Base-by-base conservation (phyloP, 2,329 filamentous ascomycete species). In the Macrophomina phaseolina region DNA sequence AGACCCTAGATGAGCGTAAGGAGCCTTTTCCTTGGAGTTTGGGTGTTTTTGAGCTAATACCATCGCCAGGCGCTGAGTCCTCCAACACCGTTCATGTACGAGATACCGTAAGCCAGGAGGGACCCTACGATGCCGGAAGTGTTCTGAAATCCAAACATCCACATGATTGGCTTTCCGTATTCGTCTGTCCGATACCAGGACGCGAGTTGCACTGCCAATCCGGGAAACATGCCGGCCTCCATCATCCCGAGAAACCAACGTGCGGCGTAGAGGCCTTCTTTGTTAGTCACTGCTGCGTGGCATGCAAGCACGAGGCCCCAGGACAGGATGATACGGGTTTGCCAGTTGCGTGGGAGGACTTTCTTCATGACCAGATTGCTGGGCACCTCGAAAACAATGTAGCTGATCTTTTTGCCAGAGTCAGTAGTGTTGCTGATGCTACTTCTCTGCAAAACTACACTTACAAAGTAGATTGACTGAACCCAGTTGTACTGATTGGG, bases 171-270 rank as follows among this genome's bases (percentile, higher is more conserved):
- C 64, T 75, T 73, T 55, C 77, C 73, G 46, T 78, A 75, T 60
- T 81, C 78, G 64, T 79, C 75, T 12, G 76, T 74, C 18, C 77
- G 75, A 34, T 77, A 74, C 71, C 78, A 81, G 65, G 73, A 75
- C 12, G 73, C 73, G 48, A 79, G 77, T 18, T 79, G 71, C 3
- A 76, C 78, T 1, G 75, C 69, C 12, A 76, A 70, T 0, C 72
- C 71, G 0, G 73, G 73, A 34, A 74, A 74, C 69, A 74, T 71
- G n/a, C 71, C 71, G 0, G 70, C 72, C 62, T 74, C 72, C 48
- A 72, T 72, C 71, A 73, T 72, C 1, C 71, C 72, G 0, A 74
- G 70, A 9, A 73, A 49, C 38, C 72, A 74, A 9, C 72, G 69
- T 61, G 71, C 70, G 5, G 71, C 71, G 49, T 73, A 76, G 2